Percentiles rank a stretch among this genome's conserved stretches.
phyloP scores from a whole-genome alignment of 257 asterid genomes.

The Rauvolfia tetraphylla region DNA sequence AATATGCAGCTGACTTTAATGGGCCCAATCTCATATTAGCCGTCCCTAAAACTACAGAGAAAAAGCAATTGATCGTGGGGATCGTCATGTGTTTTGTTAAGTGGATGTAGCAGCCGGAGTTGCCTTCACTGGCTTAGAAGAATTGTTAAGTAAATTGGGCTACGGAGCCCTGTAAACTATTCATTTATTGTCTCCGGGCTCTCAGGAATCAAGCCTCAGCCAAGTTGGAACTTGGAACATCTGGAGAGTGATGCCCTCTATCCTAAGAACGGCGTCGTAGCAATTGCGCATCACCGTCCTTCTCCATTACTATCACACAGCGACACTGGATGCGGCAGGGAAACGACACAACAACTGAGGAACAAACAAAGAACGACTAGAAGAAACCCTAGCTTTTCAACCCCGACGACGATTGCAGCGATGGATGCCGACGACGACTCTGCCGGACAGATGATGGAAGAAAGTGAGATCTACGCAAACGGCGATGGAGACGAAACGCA shows the following conservation, averaged over 20 bases:
- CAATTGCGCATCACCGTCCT: neutral
- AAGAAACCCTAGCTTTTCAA: conserved; percentile 33
- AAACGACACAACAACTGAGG: neutral
- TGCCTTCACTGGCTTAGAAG: too few species aligned
- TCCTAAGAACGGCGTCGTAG: neutral
- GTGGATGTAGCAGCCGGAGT: too few species aligned
- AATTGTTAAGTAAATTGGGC: neutral
- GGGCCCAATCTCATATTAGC: too few species aligned
- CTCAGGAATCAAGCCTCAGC: neutral
- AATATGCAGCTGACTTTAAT: too few species aligned
- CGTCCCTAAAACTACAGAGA: too few species aligned
- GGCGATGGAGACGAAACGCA: conserved; percentile 43
- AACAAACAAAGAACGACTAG: neutral
- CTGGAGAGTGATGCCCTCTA: too few species aligned
- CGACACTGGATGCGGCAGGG: too few species aligned
- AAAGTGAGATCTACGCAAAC: conserved; percentile 50
- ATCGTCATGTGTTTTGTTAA: too few species aligned
- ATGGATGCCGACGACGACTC: conserved; percentile 76
- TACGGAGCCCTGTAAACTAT: neutral
- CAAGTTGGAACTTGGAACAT: neutral
- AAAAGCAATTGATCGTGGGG: too few species aligned
- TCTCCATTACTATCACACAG: neutral
- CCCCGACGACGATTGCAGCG: conserved; percentile 17
- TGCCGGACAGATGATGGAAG: conserved; percentile 44
- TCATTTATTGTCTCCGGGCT: neutral